phyloP scores from a whole-genome alignment of 2,329 filamentous ascomycete genomes.

The Rachicladosporium sp. region DNA sequence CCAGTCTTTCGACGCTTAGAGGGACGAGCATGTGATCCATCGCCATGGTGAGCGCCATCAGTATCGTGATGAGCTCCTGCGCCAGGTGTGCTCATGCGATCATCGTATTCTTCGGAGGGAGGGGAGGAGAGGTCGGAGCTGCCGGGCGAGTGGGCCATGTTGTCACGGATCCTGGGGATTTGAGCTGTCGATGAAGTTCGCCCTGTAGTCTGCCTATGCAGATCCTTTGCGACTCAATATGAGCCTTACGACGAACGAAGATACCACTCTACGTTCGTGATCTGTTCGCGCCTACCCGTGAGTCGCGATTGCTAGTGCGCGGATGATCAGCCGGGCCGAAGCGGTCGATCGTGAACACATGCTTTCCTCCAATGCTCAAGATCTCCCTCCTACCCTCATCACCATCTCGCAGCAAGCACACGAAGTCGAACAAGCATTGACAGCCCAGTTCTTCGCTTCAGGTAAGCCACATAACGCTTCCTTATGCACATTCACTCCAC shows the following conservation, averaged over 20 bases:
- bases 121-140: conserved; percentile 48
- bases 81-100: too few species aligned
- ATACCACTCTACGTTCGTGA: not conserved
- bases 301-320: not conserved
- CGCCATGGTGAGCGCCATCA: conserved; percentile 24
- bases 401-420: too few species aligned
- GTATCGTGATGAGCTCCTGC: too few species aligned
- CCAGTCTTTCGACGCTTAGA: conserved; percentile 28
- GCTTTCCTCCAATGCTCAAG: not conserved
- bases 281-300: not conserved
- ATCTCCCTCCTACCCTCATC: too few species aligned
- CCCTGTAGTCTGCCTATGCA: not conserved
- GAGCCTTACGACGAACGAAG: not conserved
- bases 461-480: not conserved
- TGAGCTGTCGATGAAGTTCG: not conserved
- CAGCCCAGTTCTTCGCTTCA: too few species aligned
- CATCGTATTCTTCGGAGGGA: conserved; percentile 49
- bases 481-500: not conserved
- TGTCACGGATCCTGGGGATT: conserved; percentile 3
- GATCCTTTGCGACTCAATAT: not conserved
- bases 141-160: conserved; percentile 45
- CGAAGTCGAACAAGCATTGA: too few species aligned
- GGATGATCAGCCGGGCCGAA: not conserved
- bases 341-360: not conserved
- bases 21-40: conserved; percentile 19